Base-by-base conservation (phyloP, 306 rosid species). In the Chamaecrista fasciculata region DNA sequence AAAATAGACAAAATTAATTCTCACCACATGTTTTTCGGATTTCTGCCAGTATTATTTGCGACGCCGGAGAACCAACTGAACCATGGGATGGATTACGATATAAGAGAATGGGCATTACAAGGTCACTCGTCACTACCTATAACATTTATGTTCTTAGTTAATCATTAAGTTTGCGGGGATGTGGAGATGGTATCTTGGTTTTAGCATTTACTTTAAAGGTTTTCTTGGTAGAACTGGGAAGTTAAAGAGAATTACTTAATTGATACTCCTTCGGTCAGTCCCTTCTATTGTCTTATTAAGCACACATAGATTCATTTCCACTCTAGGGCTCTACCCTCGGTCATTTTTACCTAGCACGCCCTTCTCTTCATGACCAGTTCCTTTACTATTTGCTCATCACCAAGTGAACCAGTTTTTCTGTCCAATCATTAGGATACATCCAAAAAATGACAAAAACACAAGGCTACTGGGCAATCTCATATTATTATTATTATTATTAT, bases 51-150 rank as follows among this genome's bases (percentile, higher is more conserved):
- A 74, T 52, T 74, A 71, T 74, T 70, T 53, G 96, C 96, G 0
- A 79, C 87, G 12, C 96, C 85, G 42, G 90, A 90, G 40, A 83
- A 89, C 60, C 93, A 85, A 70, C 80, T 73, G 67, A 74, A 76
- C 72, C 69, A 64, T 20, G 95, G 71, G 66, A 80, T 48, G 53
- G 78, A 76, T 61, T 51, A 77, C 42, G 85, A 83, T 51, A 64
- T 74, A 48, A 77, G 64, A 69, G 98, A 93, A 69, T 90, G 91
- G 86, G 88, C 89, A 20, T 85, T 93, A 75, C 96, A 90, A 85
- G 96, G 98, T 87, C 73, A 46, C 63, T 36, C 11, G 50, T 42
- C 3, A 29, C 14, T 60, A 21, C 25, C 20, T 70, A 3, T 1
- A 7, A 37, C 3, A 39, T 64, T 44, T 2, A 31, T 39, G 44